Conservation (phyloP, 2,329 filamentous ascomycete genomes). For the Neocucurbitaria cava region DNA sequence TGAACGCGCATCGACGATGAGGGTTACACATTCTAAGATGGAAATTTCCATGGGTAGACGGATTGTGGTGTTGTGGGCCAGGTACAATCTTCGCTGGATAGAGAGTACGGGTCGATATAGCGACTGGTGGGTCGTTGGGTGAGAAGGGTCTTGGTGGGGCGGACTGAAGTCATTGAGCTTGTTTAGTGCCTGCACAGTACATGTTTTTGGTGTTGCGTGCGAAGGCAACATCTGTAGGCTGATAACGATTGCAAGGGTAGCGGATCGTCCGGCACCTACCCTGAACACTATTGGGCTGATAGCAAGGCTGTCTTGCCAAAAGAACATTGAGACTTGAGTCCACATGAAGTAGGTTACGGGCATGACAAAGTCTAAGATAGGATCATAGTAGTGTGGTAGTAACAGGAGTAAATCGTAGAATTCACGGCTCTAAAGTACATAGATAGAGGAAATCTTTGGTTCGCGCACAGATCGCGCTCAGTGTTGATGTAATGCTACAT, state of each 20-base stretch:
- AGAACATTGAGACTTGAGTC: neutral
- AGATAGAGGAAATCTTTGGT: neutral
- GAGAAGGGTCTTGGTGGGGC: neutral
- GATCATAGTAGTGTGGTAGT: neutral
- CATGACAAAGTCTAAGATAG: neutral
- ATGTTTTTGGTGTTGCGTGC: constrained; percentile 2
- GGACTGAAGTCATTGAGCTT: constrained; percentile 9
- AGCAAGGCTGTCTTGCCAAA: neutral
- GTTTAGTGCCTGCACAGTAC: constrained; percentile 6
- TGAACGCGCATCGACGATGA: neutral
- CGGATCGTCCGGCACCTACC: constrained; percentile 13
- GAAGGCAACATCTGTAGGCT: neutral
- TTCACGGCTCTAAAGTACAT: neutral
- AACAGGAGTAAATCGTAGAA: neutral
- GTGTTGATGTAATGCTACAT: constrained; percentile 11
- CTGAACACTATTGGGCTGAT: neutral
- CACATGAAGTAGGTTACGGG: neutral
- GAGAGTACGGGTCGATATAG: neutral
- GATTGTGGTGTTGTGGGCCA: neutral
- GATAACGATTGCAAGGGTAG: constrained; percentile 1
- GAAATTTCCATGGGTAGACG: neutral
- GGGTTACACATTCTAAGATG: neutral
- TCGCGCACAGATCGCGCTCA: neutral
- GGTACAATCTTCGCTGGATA: neutral
- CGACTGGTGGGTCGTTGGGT: neutral